A percentile compares a stretch with the other conserved stretches of the same genome.
Evolutionary conservation across 306 rosid species (phyloP).

Genomic region (Trichosanthes truncata): DNA sequence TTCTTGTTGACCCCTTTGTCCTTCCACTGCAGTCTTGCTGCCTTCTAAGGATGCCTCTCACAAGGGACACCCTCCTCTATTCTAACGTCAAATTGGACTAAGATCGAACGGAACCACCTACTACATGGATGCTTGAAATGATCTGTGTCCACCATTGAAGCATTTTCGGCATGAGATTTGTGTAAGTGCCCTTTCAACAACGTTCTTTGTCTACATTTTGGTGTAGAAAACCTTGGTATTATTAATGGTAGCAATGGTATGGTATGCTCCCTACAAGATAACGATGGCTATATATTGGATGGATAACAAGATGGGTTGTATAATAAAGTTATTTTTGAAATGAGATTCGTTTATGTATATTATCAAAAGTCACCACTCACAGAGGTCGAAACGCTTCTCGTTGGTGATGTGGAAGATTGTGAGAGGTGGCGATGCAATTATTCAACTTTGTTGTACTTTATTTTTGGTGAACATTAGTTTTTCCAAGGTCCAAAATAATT

Average conservation of each 20-base stretch:
- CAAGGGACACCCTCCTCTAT: conserved; percentile 82
- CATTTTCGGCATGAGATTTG: conserved; percentile 15
- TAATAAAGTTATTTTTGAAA: conserved; percentile 9
- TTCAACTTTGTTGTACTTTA: conserved; percentile 7
- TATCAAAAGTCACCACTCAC: not conserved
- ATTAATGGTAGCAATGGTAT: conserved; percentile 21
- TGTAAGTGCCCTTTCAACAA: conserved; percentile 19
- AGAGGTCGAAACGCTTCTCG: not conserved
- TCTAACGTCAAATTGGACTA: conserved; percentile 84
- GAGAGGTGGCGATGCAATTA: not conserved
- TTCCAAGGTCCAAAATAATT: conserved; percentile 2
- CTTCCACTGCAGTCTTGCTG: conserved; percentile 39
- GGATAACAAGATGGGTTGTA: not conserved
- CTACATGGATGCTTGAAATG: conserved; percentile 15
- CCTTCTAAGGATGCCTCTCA: conserved; percentile 66
- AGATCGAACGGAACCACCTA: conserved; percentile 9
- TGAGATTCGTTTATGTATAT: conserved; percentile 9
- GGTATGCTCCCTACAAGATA: not conserved
- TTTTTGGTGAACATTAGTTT: not conserved
- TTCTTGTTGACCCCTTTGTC: not conserved
- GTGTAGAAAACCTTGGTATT: conserved; percentile 14
- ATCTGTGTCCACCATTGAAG: conserved; percentile 22
- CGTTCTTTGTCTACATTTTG: conserved; percentile 21
- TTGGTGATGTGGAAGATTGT: not conserved
- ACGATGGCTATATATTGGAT: conserved; percentile 5